Base-by-base conservation (phyloP, 495 filamentous ascomycete genomes). In the Neurospora africana region DNA sequence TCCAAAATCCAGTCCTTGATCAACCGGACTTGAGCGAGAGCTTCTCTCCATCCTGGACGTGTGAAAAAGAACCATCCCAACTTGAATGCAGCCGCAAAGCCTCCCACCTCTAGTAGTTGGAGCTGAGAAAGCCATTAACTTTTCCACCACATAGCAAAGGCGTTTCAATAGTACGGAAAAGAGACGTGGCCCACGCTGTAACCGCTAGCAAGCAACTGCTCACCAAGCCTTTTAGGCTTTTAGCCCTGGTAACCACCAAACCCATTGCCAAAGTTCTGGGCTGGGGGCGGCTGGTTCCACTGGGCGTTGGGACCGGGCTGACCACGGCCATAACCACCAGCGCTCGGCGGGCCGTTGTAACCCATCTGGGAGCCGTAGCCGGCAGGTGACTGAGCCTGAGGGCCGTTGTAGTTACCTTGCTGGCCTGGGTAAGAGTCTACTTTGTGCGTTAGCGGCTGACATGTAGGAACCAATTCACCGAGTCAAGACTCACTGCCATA, bases 311-410 rank as follows among this genome's bases (percentile, higher is more conserved):
- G 88, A 72, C 89, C 86, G 75, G 88, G 90, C 75, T 94, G 91
- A 75, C 91, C 92, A 82, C 93, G 93, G 58, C 92, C 92, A 75
- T 93, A 96, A 68, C 92, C 92, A 74, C 91, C 92, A 73, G 91
- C 90, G 76, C 90, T 92, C 53, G 86, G 90, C n/a, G 90, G 90
- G 61, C 86, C 85, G 30, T 82, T 84, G 43, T 86, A 87, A 36
- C 80, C 82, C 85, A 88, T 87, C 74, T 92, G 88, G 76, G 85
- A 88, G 85, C 82, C 90, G 84, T 86, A 87, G 53, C 83, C 86
- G 70, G 86, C 87, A 71, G 87, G 87, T 68, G 85, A 89, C 79
- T 88, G 86, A 23, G 86, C 84, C 74, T 87, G 86, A 70, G 86
- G 84, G 39, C 82, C 84, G 33, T 77, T 79, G 70, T 84, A 89